These are phyloP conservation scores for Lentinus tigrinus DNA, from an alignment of 768 basidiomycete genomes.

Conservation along the genomic window DNA sequence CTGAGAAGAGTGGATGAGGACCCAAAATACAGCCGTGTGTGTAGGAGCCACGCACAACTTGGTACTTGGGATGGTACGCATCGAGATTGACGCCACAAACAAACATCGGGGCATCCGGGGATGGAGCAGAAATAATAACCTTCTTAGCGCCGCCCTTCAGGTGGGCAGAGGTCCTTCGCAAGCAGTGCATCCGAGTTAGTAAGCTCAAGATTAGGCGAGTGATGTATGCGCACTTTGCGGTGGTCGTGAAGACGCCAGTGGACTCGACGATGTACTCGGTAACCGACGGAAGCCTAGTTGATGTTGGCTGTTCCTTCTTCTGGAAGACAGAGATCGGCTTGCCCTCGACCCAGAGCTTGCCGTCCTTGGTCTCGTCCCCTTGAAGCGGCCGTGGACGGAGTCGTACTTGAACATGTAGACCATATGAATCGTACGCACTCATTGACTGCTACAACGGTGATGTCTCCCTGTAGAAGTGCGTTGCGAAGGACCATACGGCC, in stretches of 20 bases:
- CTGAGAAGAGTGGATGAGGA: conserved; percentile 8
- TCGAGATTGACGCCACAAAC: conserved; percentile 96
- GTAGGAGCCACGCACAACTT: conserved; percentile 56
- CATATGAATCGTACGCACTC: conserved; percentile 95
- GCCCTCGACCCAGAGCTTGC: conserved; percentile 86
- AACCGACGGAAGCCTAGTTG: conserved; percentile 73
- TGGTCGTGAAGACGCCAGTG: conserved; percentile 98
- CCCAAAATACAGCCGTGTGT: neutral
- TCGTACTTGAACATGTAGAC: conserved; percentile 99
- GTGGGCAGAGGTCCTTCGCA: conserved; percentile 78
- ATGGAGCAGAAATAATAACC: conserved; percentile 98
- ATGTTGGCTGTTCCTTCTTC: conserved; percentile 89
- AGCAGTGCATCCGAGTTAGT: conserved; percentile 9
- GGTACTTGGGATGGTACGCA: conserved; percentile 82
- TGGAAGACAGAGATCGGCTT: conserved; percentile 74
- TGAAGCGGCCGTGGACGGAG: conserved; percentile 90
- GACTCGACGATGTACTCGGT: conserved; percentile 97
- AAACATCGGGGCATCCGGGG: conserved; percentile 93
- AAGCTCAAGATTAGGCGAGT: conserved; percentile 14
- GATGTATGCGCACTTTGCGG: conserved; percentile 63
- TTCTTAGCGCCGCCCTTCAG: conserved; percentile 99
- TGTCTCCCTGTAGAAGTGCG: conserved; percentile 70
- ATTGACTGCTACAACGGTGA: conserved; percentile 92
- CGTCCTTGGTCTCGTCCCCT: conserved; percentile 85
- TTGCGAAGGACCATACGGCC: conserved; percentile 98